A percentile compares a stretch with the other conserved stretches of the same genome.
These are phyloP conservation scores for Talaromyces piceae DNA, from an alignment of 2,329 filamentous ascomycete genomes.

Conservation along the genomic window DNA sequence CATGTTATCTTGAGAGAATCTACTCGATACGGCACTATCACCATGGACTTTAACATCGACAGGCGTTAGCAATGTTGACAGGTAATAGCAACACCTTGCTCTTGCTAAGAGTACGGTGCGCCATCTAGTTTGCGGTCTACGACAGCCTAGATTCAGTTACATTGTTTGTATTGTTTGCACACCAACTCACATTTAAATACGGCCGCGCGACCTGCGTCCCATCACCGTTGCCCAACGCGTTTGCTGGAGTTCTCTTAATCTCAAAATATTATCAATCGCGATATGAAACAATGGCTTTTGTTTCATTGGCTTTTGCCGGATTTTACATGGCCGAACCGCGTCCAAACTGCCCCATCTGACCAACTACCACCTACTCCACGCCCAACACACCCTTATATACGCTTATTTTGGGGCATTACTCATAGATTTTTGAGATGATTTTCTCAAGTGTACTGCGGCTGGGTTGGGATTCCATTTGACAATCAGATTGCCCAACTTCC, in stretches of 20 bases:
- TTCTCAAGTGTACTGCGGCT: constrained; percentile 24
- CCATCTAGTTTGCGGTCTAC: no score
- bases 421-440: constrained; percentile 22
- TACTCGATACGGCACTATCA: no score
- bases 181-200: neutral
- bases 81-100: no score
- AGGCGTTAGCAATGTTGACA: no score
- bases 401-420: constrained; percentile 23
- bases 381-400: constrained; percentile 1
- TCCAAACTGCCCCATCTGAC: neutral
- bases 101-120: no score
- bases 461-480: constrained; percentile 21
- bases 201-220: neutral
- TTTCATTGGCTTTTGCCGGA: neutral
- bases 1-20: no score
- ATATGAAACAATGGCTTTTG: neutral
- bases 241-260: neutral
- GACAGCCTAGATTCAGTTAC: no score
- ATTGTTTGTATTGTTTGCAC: neutral
- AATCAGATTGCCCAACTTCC: constrained; percentile 29
- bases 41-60: no score
- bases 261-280: neutral
- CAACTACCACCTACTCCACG: neutral
- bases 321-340: neutral
- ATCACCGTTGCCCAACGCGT: neutral